A percentile compares a stretch with the other conserved stretches of the same genome.
Evolutionary conservation across 2,329 filamentous ascomycete genomes (phyloP).

Genomic region (Ophiostoma sp.): DNA sequence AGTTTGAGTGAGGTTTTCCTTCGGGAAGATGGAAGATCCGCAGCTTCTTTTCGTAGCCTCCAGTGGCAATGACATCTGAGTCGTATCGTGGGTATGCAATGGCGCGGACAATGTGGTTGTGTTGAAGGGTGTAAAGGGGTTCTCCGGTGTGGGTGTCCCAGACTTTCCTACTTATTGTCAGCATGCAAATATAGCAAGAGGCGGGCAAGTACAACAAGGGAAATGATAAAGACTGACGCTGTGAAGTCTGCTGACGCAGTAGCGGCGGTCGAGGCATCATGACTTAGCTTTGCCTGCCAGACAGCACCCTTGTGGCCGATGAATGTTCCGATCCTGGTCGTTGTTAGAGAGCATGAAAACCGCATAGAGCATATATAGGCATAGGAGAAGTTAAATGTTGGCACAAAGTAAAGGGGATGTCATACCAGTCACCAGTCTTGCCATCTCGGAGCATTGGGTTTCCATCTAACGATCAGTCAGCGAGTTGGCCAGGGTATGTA

Average conservation of each 20-base stretch:
- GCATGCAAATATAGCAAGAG: not conserved
- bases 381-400: not conserved
- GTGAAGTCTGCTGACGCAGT: conserved; percentile 96
- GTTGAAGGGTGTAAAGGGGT: conserved; percentile 76
- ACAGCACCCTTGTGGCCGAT: conserved; percentile 97
- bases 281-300: conserved; percentile 88
- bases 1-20: conserved; percentile 40
- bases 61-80: conserved; percentile 82
- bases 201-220: not conserved
- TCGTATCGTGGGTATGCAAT: conserved; percentile 82
- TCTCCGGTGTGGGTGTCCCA: conserved; percentile 97
- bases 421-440: conserved; percentile 83
- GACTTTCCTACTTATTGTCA: conserved; percentile 60
- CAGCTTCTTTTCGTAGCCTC: conserved; percentile 93
- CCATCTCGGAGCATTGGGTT: conserved; percentile 98
- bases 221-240: conserved; percentile 54
- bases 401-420: conserved; percentile 26
- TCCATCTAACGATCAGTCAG: conserved; percentile 58
- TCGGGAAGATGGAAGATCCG: conserved; percentile 83
- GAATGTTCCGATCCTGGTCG: conserved; percentile 92
- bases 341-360: conserved; percentile 41
- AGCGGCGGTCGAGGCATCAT: conserved; percentile 80
- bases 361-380: not conserved
- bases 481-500: conserved; percentile 22
- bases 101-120: conserved; percentile 91